A percentile compares a stretch with the other conserved stretches of the same genome.
Evolutionary conservation across 306 rosid species (phyloP).

Genomic region (Acmispon strigosus): DNA sequence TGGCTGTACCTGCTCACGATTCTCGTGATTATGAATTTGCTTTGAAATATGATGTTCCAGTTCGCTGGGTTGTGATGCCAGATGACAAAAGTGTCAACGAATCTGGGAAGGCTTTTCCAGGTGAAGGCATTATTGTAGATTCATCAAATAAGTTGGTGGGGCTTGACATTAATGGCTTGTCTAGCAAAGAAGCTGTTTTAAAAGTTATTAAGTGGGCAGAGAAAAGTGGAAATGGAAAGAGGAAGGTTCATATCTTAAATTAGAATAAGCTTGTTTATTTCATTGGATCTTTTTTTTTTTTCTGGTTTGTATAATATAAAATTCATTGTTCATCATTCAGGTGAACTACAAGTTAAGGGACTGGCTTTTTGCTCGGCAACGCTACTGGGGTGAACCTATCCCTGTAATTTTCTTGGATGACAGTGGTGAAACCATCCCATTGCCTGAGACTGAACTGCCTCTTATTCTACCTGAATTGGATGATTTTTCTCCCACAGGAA

Average conservation of each 20-base stretch:
- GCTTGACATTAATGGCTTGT: constrained; percentile 73
- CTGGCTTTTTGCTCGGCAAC: constrained; percentile 99
- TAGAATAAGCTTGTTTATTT: constrained; percentile 1
- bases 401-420: constrained; percentile 83
- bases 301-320: constrained; percentile 9
- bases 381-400: constrained; percentile 99
- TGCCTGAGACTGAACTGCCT: constrained; percentile 75
- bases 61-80: constrained; percentile 65
- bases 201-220: constrained; percentile 88
- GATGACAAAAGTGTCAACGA: constrained; percentile 39
- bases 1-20: constrained; percentile 99
- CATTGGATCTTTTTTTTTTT: background rate
- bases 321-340: constrained; percentile 37
- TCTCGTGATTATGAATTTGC: constrained; percentile 90
- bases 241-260: constrained; percentile 49
- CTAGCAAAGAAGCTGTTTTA: constrained; percentile 70
- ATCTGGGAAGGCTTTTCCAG: constrained; percentile 61
- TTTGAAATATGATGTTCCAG: constrained; percentile 58
- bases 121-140: constrained; percentile 61
- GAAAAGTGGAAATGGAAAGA: constrained; percentile 77
- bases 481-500: constrained; percentile 92
- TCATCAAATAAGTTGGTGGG: constrained; percentile 54
- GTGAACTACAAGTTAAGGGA: constrained; percentile 95
- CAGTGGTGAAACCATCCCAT: constrained; percentile 61
- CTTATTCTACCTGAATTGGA: constrained; percentile 88